Base-by-base conservation (phyloP, 176 grass and related monocot species). In the Canna indica region DNA sequence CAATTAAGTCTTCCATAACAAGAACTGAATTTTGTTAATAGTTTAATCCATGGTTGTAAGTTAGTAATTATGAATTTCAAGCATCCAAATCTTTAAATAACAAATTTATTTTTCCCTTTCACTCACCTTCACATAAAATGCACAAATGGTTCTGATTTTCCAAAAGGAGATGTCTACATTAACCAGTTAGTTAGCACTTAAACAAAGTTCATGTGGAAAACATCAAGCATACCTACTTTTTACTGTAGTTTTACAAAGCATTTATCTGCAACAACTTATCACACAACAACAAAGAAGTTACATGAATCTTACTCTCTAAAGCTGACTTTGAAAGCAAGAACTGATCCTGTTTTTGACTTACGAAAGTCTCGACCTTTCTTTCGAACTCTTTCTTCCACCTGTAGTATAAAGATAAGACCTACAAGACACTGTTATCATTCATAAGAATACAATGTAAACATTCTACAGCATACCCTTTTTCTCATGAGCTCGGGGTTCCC, bases 401-500 rank as follows among this genome's bases (percentile, higher is more conserved):
- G 82, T 59, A 65, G 26, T 45, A 14, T 18, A 59, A 1, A 68
- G 13, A 56, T 59, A 57, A 69, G 31, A 28, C 25, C 17, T 69
- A 15, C 59, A 24, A 69, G 15, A 26, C 31, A 34, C 29, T 36
- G 24, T 35, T 16, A 50, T 7, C 27, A 5, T 8, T 68, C 35
- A 44, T 59, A 59, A 68, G 25, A 6, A 69, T 77, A 15, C 26
- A 42, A 50, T 56, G 36, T 42, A 58, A n/a, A 59, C 31, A 59
- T 58, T 59, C 22, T 33, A 44, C 16, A 6, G 25, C 59, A 52
- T 28, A 90, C 93, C 86, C 88, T 91, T 71, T 92, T 83, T 81
- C 85, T 97, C 93, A 92, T 97, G 63, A 92, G 77, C 31, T 97
- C 88, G 7, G 86, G 93, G 67, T 97, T 90, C 9, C 93, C 93